Percentiles rank a stretch among this genome's conserved stretches.
Conservation (phyloP, 2,329 filamentous ascomycete species). For the Beauveria sp. region DNA sequence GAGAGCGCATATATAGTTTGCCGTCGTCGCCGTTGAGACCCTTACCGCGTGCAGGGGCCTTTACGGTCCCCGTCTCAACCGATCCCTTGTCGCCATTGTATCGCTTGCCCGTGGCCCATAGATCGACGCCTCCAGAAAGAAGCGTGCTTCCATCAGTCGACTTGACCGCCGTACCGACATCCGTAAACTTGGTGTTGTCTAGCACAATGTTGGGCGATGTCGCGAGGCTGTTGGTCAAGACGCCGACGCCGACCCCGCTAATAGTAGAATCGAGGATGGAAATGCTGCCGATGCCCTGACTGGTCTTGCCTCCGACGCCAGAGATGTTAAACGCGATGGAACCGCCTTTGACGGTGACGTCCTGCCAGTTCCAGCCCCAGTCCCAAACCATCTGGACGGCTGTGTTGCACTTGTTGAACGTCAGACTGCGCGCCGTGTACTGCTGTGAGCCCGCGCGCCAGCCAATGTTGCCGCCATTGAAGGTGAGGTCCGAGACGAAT, state of each 20-base stretch:
- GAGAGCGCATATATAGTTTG: constrained; percentile 17
- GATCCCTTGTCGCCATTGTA: constrained; percentile 12
- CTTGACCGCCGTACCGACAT: constrained; percentile 58
- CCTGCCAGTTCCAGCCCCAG: constrained; percentile 56
- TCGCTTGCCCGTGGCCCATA: constrained; percentile 10
- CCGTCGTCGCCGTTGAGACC: constrained; percentile 13
- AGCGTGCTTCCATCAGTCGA: constrained; percentile 28
- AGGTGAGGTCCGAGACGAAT: constrained; percentile 43
- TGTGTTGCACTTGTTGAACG: constrained; percentile 53
- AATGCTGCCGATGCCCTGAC: constrained; percentile 48
- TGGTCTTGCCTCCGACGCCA: constrained; percentile 36
- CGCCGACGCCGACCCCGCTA: constrained; percentile 39
- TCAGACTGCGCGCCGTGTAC: constrained; percentile 55
- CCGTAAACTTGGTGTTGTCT: background rate
- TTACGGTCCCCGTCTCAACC: background rate
- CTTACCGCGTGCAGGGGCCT: background rate
- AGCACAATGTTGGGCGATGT: background rate
- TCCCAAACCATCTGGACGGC: constrained; percentile 62
- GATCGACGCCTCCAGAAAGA: background rate
- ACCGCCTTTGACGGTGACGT: constrained; percentile 53
- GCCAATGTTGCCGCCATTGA: constrained; percentile 50
- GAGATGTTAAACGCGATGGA: constrained; percentile 50
- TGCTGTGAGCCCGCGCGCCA: constrained; percentile 56
- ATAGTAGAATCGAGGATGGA: constrained; percentile 12
- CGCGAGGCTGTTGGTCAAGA: constrained; percentile 44